Percentiles rank a stretch among this genome's conserved stretches.
Evolutionary conservation across 371 early-diverging fungal genomes (phyloP).

Genomic region (Apophysomyces variabilis): DNA sequence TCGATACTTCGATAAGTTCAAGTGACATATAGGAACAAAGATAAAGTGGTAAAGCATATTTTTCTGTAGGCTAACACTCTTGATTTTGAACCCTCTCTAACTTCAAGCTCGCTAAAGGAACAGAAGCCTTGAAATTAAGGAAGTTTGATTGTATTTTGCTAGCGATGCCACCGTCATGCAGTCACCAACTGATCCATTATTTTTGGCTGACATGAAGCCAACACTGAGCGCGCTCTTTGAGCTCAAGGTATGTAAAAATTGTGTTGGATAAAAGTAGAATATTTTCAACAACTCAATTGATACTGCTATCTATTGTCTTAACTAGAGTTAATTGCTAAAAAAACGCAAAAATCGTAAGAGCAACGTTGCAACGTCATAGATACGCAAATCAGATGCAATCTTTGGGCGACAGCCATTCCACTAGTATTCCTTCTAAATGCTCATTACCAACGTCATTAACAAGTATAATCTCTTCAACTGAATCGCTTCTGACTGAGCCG

Average conservation of each 20-base stretch:
- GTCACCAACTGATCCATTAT: not conserved
- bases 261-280: not conserved
- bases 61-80: too few relatives aligned
- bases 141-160: not conserved
- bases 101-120: too few relatives aligned
- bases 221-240: not conserved
- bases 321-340: not conserved
- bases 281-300: not conserved
- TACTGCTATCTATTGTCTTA: not conserved
- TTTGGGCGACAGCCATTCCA: not conserved
- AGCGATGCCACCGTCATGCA: not conserved
- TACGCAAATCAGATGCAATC: not conserved
- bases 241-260: not conserved
- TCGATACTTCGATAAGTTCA: too few relatives aligned
- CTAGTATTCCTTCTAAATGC: too few relatives aligned
- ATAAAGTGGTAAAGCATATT: too few relatives aligned
- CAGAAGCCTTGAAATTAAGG: too few relatives aligned
- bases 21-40: too few relatives aligned
- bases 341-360: not conserved
- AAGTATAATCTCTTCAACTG: too few relatives aligned
- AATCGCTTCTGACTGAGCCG: too few relatives aligned
- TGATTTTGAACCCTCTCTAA: too few relatives aligned
- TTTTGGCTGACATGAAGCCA: not conserved
- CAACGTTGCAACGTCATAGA: not conserved
- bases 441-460: too few relatives aligned